These are phyloP conservation scores for Lentinula novae-zelandiae DNA, from an alignment of 1,284 basidiomycete genomes.

Conservation along the genomic window DNA sequence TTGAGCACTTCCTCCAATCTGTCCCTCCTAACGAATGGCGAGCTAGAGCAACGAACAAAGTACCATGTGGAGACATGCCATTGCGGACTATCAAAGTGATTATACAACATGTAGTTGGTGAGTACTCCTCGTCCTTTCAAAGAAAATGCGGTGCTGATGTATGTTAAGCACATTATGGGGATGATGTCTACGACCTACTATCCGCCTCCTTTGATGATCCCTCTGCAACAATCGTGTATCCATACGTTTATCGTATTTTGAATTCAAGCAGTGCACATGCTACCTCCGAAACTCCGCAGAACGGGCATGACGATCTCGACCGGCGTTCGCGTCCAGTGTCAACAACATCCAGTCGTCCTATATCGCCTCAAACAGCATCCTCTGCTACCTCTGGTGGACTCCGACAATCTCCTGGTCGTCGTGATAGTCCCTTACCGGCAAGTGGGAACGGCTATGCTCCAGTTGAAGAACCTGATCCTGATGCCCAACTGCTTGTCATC, in stretches of 20 bases:
- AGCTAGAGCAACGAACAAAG: conserved; percentile 81
- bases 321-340: conserved; percentile 45
- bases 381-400: conserved; percentile 51
- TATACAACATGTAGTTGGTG: conserved; percentile 91
- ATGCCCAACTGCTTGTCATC: conserved; percentile 76
- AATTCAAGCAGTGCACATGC: conserved; percentile 57
- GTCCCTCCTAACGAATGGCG: conserved; percentile 97
- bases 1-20: conserved; percentile 92
- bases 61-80: conserved; percentile 97
- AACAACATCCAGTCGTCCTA: conserved; percentile 56
- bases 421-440: conserved; percentile 57
- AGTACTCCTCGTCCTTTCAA: conserved; percentile 31
- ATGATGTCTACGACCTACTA: conserved; percentile 77
- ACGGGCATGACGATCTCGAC: conserved; percentile 33
- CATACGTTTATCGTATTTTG: conserved; percentile 82
- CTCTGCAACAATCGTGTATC: conserved; percentile 78
- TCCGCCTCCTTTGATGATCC: conserved; percentile 79
- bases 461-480: conserved; percentile 74
- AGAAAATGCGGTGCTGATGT: conserved; percentile 16
- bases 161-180: conserved; percentile 68
- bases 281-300: conserved; percentile 25
- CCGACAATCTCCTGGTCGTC: conserved; percentile 54
- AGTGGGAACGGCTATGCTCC: conserved; percentile 45
- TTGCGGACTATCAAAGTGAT: conserved; percentile 97
- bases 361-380: conserved; percentile 57